Conservation (phyloP, 345 rosid species). For the Arabis alpina region DNA sequence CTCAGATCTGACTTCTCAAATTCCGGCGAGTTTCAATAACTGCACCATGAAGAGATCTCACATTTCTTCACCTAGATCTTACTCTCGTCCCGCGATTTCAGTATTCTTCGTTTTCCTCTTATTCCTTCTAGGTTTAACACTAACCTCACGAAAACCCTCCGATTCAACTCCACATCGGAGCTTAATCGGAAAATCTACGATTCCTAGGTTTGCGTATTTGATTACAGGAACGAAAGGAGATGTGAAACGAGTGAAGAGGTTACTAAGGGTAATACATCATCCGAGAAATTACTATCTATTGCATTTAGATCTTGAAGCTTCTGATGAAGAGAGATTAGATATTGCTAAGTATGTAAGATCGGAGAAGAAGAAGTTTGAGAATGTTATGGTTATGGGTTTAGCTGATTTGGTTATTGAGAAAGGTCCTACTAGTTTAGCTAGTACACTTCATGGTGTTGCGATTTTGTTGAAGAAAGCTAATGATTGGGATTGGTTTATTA, state of each 20-base stretch:
- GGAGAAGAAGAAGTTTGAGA: slow-evolving; percentile 61
- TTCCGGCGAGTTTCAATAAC: not conserved
- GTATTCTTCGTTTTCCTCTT: slow-evolving; percentile 47
- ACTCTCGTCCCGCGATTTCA: slow-evolving; percentile 51
- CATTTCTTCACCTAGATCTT: slow-evolving; percentile 46
- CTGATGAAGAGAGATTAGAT: slow-evolving; percentile 75
- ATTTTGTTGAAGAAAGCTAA: slow-evolving; percentile 69
- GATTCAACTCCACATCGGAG: slow-evolving; percentile 29
- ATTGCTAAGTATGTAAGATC: slow-evolving; percentile 75
- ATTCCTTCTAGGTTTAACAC: slow-evolving; percentile 48
- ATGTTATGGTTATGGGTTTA: slow-evolving; percentile 85
- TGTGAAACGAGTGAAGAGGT: slow-evolving; percentile 56
- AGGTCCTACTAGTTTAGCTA: slow-evolving; percentile 87
- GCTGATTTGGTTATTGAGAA: slow-evolving; percentile 79
- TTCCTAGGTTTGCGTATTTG: slow-evolving; percentile 74
- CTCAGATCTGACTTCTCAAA: slow-evolving; percentile 36
- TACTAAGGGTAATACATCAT: slow-evolving; percentile 74
- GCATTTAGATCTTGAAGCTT: slow-evolving; percentile 88
- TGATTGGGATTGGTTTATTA: slow-evolving; percentile 96
- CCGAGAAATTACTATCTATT: slow-evolving; percentile 79
- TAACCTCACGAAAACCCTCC: slow-evolving; percentile 44
- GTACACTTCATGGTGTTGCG: slow-evolving; percentile 71
- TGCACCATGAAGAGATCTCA: slow-evolving; percentile 63
- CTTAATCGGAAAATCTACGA: slow-evolving; percentile 26
- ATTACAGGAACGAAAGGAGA: slow-evolving; percentile 86